These are phyloP conservation scores for Fistulinella staudtii DNA, from an alignment of 1,284 basidiomycete genomes.

Conservation along the genomic window DNA sequence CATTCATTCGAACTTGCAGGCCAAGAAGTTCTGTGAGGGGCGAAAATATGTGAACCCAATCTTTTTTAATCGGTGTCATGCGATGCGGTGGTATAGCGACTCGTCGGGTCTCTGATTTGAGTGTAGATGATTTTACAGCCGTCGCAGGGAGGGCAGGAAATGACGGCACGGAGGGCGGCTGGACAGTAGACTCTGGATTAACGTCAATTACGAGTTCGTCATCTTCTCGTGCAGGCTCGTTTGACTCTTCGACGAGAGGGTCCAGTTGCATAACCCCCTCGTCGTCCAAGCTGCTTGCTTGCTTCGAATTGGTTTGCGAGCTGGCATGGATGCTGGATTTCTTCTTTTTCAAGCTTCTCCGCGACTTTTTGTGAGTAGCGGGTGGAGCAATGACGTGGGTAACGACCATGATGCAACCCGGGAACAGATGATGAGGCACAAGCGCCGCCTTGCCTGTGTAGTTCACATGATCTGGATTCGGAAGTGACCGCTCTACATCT, in stretches of 20 bases:
- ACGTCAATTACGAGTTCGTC: slow-evolving; percentile 64
- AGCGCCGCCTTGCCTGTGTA: background rate
- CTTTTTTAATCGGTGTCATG: slow-evolving; percentile 95
- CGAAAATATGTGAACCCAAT: slow-evolving; percentile 97
- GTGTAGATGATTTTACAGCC: slow-evolving; percentile 44
- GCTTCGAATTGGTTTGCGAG: slow-evolving; percentile 3
- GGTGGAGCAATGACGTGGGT: slow-evolving; percentile 37
- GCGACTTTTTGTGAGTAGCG: slow-evolving; percentile 46
- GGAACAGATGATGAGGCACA: slow-evolving; percentile 2
- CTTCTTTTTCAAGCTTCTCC: slow-evolving; percentile 53
- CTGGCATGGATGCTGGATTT: slow-evolving; percentile 26
- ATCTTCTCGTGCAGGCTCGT: slow-evolving; percentile 34
- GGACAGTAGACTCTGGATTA: slow-evolving; percentile 40
- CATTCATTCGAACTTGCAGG: slow-evolving; percentile 96
- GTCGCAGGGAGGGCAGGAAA: slow-evolving; percentile 64
- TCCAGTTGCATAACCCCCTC: slow-evolving; percentile 39
- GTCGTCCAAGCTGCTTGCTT: slow-evolving; percentile 13
- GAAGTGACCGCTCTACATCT: background rate
- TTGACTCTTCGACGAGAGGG: slow-evolving; percentile 8
- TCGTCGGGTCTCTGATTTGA: slow-evolving; percentile 77
- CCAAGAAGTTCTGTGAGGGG: slow-evolving; percentile 94
- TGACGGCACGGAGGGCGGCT: slow-evolving; percentile 48
- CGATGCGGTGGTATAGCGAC: slow-evolving; percentile 94
- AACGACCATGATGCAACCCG: slow-evolving; percentile 59
- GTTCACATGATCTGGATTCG: too few relatives aligned